Evolutionary conservation across 345 rosid genomes (phyloP), one percentile per base, ranked within the genome.

Genomic region (Melaleuca quinquenervia): DNA sequence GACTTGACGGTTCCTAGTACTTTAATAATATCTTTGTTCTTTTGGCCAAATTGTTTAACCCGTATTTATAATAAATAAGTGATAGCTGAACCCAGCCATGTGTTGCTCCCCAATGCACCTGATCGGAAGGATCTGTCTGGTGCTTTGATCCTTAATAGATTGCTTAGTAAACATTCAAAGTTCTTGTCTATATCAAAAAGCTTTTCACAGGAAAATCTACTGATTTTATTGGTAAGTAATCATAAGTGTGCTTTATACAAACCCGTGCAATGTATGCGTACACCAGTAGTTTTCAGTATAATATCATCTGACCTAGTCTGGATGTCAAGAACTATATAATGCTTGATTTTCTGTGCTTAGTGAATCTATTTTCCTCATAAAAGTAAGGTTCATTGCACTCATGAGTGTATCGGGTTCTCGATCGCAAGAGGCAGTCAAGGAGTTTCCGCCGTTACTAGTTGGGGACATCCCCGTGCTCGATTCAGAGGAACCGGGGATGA

Each of bases 381-480:
- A n/a, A n/a, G n/a, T n/a, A n/a, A n/a, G n/a, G n/a, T n/a, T n/a
- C n/a, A n/a, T n/a, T n/a, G n/a, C n/a, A n/a, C n/a, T n/a, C n/a
- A n/a, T n/a, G n/a, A n/a, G n/a, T n/a, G 32, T 55, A 41, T 36
- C 70, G 91, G 96, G 90, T 48, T 89, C 90, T 52, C 87, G 83
- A 70, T 76, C 84, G 52, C 94, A 93, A 55, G 86, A 85, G 58
- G 87, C 75, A 20, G 88, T 92, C n/a, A 70, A 74, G 55, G 95
- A 90, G 84, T 84, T 90, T 82, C 92, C 92, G 70, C 89, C 90
- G 12, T 82, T 91, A 52, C 90, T 87, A 86, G 89, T 89, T 50
- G 88, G 92, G 84, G 96, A 93, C 90, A 54, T 93, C 83, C 90
- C 91, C 1, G 36, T 26, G 20, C 29, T 85, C 32, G 48, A 83